Evolutionary conservation across 2,329 filamentous ascomycete species (phyloP), one percentile per base, ranked within the genome.

Genomic region (Colletotrichum siamense): DNA sequence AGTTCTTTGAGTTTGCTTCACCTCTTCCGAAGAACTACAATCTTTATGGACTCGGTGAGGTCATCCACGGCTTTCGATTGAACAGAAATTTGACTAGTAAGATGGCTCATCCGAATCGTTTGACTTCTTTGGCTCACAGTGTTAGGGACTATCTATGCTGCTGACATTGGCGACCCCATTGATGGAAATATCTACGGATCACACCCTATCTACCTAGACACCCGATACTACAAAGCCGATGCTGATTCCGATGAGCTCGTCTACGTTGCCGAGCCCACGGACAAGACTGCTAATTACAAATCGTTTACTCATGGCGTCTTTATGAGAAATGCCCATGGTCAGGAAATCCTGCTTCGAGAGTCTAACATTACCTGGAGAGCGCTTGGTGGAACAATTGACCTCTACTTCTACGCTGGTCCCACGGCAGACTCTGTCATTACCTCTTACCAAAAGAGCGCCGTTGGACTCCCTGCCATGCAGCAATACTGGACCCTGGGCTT

Each of bases 401-500:
- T 97, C 22, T 96, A 95, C 83, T 95, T 97, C 85, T 94, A 94
- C 80, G 90, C 93, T 15, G 95, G 95, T 0, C 94, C 94, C 0
- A 92, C 89, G 0, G 92, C 93, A 73, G 88, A 90, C 8, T 90
- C 93, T 15, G 92, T 96, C 28, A 94, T 92, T 18, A 92, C 91
- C 82, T 89, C 94, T 52, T 97, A 96, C 81, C 92, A 95, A 77
- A 84, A 86, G 73, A 92, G 90, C 69, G 90, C 93, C 3, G 87
- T 93, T 68, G 95, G 95, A 0, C 86, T 95, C 7, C 95, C 95
- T 2, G 92, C 92, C 0, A 93, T 96, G 91, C 94, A 96, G 81
- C 93, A 94, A 79, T 97, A 97, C 85, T 96, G 92, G 88, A 92
- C 93, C 0, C 92, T 98, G 76, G 95, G 95, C 1, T 96, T 90